Evolutionary conservation across 345 rosid species (phyloP).

Genomic region (Ceriops decandra): DNA sequence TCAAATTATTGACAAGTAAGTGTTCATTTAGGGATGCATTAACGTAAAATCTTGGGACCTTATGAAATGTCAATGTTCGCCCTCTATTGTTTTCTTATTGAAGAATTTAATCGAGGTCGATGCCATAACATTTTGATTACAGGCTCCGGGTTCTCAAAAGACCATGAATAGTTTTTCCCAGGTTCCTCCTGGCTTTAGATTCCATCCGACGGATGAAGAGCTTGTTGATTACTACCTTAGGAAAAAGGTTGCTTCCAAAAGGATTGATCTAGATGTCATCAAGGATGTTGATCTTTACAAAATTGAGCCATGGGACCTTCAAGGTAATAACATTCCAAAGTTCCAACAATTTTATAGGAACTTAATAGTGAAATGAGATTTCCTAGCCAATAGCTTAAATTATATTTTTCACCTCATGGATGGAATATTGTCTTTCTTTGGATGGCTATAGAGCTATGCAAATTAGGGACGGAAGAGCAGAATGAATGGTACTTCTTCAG

Average conservation of each 20-base stretch:
- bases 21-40: no score
- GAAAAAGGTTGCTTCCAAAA: constrained; percentile 24
- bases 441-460: constrained; percentile 58
- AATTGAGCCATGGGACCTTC: constrained; percentile 33
- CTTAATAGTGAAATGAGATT: no score
- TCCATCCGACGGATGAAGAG: constrained; percentile 30
- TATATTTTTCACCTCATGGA: not conserved
- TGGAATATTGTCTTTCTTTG: not conserved
- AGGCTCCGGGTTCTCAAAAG: constrained; percentile 4
- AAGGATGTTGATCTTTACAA: constrained; percentile 29
- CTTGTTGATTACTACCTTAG: constrained; percentile 31
- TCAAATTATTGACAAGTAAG: no score
- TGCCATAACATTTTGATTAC: not conserved
- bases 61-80: no score
- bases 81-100: not conserved
- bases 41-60: no score
- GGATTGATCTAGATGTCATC: constrained; percentile 28
- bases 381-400: no score
- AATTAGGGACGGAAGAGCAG: constrained; percentile 81
- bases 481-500: constrained; percentile 99
- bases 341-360: no score
- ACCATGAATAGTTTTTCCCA: constrained; percentile 22
- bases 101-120: not conserved
- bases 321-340: constrained; percentile 13
- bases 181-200: constrained; percentile 28